phyloP scores from a whole-genome alignment of 352 stramenopile species.

The Pythium plurisporium region DNA sequence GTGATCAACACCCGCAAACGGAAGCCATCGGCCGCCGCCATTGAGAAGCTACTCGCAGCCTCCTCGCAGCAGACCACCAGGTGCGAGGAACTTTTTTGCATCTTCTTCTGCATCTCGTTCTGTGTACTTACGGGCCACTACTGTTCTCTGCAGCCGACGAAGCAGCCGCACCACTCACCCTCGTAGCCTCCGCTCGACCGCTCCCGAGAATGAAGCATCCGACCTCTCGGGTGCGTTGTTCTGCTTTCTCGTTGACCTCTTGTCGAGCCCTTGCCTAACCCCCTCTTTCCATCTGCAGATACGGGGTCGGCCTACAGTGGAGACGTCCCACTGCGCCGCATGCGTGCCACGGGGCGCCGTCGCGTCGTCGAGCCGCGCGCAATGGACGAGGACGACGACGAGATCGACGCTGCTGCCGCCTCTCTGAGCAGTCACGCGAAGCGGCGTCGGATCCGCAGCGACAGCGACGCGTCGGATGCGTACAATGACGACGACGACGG shows the following conservation, averaged over 20 bases:
- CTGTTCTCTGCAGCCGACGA: too few relatives aligned
- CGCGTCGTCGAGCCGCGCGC: neutral
- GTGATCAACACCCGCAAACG: slow-evolving; percentile 27
- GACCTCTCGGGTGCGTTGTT: slow-evolving; percentile 7
- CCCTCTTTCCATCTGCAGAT: neutral
- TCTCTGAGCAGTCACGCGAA: too few relatives aligned
- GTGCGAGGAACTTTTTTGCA: too few relatives aligned
- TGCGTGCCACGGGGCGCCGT: neutral
- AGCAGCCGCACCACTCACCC: neutral
- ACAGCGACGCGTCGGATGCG: neutral
- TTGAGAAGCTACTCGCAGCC: slow-evolving; percentile 12
- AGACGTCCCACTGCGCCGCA: slow-evolving; percentile 13
- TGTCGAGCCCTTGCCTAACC: neutral
- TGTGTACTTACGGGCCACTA: neutral
- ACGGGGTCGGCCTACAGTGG: slow-evolving; percentile 18
- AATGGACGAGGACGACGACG: neutral
- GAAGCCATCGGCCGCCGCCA: slow-evolving; percentile 9
- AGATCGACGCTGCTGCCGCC: neutral
- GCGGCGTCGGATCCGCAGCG: slow-evolving; percentile 9
- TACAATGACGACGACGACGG: neutral
- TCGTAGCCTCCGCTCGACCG: neutral
- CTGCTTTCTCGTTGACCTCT: neutral
- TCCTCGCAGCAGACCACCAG: slow-evolving; percentile 15
- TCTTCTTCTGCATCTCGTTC: neutral
- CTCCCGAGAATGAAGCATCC: neutral